Evolutionary conservation across 805 yeast genomes (phyloP), one percentile per base, ranked within the genome.

Genomic region (Groenewaldozyma tartarivorans): DNA sequence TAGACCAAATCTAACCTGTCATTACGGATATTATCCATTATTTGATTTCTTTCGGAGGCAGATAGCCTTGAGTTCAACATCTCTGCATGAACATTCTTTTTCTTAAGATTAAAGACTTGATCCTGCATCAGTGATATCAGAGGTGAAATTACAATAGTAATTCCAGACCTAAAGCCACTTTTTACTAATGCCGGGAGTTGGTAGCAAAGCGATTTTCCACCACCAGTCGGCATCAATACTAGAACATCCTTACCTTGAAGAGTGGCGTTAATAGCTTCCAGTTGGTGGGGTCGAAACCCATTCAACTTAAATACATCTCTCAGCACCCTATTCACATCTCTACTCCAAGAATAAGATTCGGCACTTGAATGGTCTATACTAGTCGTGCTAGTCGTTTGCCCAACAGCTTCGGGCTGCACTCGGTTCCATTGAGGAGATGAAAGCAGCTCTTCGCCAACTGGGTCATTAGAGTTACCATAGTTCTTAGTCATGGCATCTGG

Each of bases 171-270:
- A 0, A 95, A 84, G 18, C 58, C 67, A 1, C 96, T 96, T 1
- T 79, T 68, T 1, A 90, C 77, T 34, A 92, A 66, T 0, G 98
- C 96, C 0, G 98, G 97, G 29, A 92, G 67, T 60, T 92, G 98
- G 60, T 88, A 92, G 57, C 98, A 92, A 22, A 92, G 63, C 0
- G 97, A 88, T 57, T 92, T 92, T 38, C 98, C 98, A 38, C 98
- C 98, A 30, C 98, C 98, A 0, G 98, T 92, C 0, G 98, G 98
- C 95, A 92, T 90, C 51, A 92, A 67, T 1, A 92, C 96, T 63
- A 92, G 86, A 0, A 84, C 95, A 58, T 92, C 98, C 34, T 72
- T 70, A 1, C 96, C 95, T 4, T 72, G 35, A 54, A 22, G 84
- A 2, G 72, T 79, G 1, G 94, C 79, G 52, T 80, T 77, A 4